phyloP scores from a whole-genome alignment of 768 basidiomycete genomes.

The Rhizopogon sp. region DNA sequence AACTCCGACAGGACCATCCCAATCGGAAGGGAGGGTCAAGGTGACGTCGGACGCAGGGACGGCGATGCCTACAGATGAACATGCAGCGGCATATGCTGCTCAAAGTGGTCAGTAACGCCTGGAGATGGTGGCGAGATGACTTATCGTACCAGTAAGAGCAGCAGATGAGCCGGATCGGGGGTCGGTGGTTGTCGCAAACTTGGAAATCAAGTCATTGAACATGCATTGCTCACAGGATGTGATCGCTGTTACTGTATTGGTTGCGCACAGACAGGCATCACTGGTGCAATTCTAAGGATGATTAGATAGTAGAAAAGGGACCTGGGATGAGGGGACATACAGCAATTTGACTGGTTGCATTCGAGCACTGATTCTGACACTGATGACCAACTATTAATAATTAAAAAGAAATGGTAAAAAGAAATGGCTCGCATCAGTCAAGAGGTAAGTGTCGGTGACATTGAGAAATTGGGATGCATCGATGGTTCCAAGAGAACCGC shows the following conservation, averaged over 20 bases:
- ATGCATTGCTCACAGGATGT: constrained; percentile 63
- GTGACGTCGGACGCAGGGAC: constrained; percentile 34
- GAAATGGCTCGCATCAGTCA: constrained; percentile 20
- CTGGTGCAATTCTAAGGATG: constrained; percentile 38
- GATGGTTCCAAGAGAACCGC: constrained; percentile 30
- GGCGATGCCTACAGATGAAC: constrained; percentile 34
- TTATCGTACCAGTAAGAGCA: constrained; percentile 48
- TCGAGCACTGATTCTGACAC: constrained; percentile 23
- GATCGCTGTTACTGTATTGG: constrained; percentile 37
- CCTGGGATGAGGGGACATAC: constrained; percentile 10
- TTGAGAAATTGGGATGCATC: constrained; percentile 40
- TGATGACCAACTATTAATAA: constrained; percentile 20
- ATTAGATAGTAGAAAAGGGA: constrained; percentile 1
- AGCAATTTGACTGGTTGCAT: constrained; percentile 18
- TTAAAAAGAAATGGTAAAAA: constrained; percentile 8
- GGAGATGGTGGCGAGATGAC: not conserved
- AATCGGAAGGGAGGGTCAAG: constrained; percentile 42
- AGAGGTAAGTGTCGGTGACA: constrained; percentile 28
- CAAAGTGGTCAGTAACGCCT: constrained; percentile 4
- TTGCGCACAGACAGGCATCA: constrained; percentile 50
- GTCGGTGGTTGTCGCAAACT: constrained; percentile 45
- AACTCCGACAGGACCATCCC: constrained; percentile 57
- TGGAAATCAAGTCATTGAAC: constrained; percentile 48
- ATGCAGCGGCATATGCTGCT: constrained; percentile 53
- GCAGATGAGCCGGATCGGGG: constrained; percentile 53